phyloP scores from a whole-genome alignment of 139 green algal genomes.

The Chlamydomonas asymmetrica region DNA sequence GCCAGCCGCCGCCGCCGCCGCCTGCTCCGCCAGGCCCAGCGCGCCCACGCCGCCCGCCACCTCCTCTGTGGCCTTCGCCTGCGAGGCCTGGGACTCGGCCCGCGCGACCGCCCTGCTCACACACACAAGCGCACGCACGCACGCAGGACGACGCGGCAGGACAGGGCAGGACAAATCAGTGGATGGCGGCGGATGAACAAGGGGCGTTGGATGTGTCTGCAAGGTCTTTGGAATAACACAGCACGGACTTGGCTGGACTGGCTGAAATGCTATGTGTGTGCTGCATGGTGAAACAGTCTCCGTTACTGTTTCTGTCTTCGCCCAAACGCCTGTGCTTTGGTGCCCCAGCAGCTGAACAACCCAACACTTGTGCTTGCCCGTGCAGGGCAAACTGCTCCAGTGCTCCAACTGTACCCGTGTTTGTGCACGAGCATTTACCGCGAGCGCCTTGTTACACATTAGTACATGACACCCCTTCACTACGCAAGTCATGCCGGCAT shows the following conservation, averaged over 20 bases:
- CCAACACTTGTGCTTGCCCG: neutral
- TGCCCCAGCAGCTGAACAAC: no score
- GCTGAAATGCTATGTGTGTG: neutral
- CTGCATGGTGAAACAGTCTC: no score
- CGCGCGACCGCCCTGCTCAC: constrained; percentile 26
- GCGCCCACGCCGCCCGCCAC: constrained; percentile 18
- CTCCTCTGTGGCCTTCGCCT: neutral
- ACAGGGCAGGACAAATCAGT: no score
- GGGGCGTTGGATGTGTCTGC: no score
- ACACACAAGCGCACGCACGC: no score
- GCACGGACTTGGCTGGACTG: neutral
- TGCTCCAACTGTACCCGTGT: neutral
- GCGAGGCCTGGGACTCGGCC: constrained; percentile 17
- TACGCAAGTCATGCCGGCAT: neutral
- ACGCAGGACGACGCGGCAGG: no score
- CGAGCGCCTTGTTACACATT: neutral
- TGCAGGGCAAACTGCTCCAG: neutral
- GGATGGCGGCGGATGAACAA: no score
- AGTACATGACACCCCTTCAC: neutral
- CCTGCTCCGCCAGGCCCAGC: constrained; percentile 13
- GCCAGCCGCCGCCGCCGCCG: neutral
- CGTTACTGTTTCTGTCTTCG: no score
- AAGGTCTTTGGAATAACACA: no score
- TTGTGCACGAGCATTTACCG: neutral
- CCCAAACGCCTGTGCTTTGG: no score